Conservation (phyloP, 1,284 basidiomycete species). For the Pterula multifida region DNA sequence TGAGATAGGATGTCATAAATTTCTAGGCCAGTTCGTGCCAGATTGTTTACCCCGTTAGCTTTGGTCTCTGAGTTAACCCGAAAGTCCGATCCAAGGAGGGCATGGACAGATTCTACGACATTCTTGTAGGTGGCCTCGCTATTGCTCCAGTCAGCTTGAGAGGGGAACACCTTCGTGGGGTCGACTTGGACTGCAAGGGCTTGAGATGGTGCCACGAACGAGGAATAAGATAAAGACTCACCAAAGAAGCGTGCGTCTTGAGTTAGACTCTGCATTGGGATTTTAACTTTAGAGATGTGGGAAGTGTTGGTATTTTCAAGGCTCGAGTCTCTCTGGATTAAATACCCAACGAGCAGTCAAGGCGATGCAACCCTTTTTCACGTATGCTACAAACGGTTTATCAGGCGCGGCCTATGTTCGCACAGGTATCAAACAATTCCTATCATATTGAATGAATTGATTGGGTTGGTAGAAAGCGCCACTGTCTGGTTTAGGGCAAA, state of each 20-base stretch:
- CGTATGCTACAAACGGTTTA: too few relatives aligned
- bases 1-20: background rate
- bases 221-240: background rate
- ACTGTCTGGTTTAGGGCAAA: too few relatives aligned
- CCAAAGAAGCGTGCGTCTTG: background rate
- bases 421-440: too few relatives aligned
- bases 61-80: background rate
- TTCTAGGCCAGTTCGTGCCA: background rate
- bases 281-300: too few relatives aligned
- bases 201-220: background rate
- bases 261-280: background rate
- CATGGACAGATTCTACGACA: background rate
- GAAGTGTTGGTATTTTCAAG: too few relatives aligned
- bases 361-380: background rate
- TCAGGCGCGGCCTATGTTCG: too few relatives aligned
- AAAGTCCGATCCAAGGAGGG: background rate
- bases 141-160: background rate
- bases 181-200: constrained; percentile 1
- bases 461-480: too few relatives aligned
- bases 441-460: too few relatives aligned
- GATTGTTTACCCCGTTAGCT: background rate
- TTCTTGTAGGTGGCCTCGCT: background rate
- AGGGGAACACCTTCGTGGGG: background rate
- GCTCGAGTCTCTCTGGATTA: background rate
- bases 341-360: background rate